phyloP scores from a whole-genome alignment of 176 grass and related monocot species.

The Phoenix roebelenii region DNA sequence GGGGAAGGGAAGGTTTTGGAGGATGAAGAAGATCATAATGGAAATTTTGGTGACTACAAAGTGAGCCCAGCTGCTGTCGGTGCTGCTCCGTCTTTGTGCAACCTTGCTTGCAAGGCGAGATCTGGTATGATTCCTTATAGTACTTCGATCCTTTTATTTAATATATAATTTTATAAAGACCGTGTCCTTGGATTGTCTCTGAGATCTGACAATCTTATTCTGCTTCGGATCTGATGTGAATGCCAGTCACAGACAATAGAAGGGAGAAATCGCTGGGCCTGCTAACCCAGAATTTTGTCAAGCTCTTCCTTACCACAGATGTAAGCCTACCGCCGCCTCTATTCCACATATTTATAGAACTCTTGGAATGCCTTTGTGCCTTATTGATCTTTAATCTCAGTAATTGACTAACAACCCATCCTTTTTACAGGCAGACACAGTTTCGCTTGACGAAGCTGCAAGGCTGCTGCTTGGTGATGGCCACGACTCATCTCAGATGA shows the following conservation, averaged over 20 bases:
- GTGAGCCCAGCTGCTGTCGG: constrained; percentile 12
- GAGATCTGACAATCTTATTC: too few relatives aligned
- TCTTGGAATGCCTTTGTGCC: too few relatives aligned
- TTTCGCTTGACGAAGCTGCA: constrained; percentile 72
- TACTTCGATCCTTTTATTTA: not conserved
- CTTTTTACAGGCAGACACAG: constrained; percentile 34
- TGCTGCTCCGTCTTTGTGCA: constrained; percentile 10
- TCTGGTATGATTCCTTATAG: constrained; percentile 34
- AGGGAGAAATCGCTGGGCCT: constrained; percentile 82
- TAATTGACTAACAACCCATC: too few relatives aligned
- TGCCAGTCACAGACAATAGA: constrained; percentile 37
- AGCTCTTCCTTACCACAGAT: constrained; percentile 76
- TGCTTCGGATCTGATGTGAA: too few relatives aligned
- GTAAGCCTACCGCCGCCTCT: constrained; percentile 21
- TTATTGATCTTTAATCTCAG: too few relatives aligned
- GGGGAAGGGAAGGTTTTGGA: constrained; percentile 32
- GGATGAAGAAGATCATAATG: constrained; percentile 49
- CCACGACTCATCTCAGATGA: constrained; percentile 67
- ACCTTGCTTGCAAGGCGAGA: constrained; percentile 24
- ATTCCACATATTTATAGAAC: not conserved
- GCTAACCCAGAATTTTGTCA: constrained; percentile 93
- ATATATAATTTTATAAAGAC: too few relatives aligned
- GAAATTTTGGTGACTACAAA: constrained; percentile 46
- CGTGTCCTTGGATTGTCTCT: too few relatives aligned
- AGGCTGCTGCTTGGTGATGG: constrained; percentile 63